Conservation (phyloP, 2,329 filamentous ascomycete genomes). For the Ceratocystis colombiana region DNA sequence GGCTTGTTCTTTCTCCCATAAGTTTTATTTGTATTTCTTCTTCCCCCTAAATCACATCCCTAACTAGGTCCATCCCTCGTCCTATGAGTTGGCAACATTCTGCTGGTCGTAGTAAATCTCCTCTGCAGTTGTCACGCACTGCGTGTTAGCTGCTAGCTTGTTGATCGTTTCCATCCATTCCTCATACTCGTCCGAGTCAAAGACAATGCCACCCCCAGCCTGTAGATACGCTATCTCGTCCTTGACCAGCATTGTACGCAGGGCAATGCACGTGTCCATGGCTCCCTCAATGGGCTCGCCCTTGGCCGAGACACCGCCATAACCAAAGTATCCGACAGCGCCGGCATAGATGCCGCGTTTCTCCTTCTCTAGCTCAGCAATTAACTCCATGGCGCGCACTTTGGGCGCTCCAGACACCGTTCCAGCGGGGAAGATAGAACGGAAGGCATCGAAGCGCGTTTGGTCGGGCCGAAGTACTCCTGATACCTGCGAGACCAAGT, state of each 20-base stretch:
- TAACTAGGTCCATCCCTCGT: neutral
- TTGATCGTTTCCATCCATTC: slow-evolving; percentile 93
- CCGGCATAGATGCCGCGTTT: slow-evolving; percentile 93
- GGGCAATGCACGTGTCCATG: slow-evolving; percentile 76
- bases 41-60: neutral
- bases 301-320: slow-evolving; percentile 57
- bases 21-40: neutral
- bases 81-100: slow-evolving; percentile 21
- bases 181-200: slow-evolving; percentile 85
- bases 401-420: slow-evolving; percentile 94
- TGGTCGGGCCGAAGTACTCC: slow-evolving; percentile 73
- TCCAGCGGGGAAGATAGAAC: slow-evolving; percentile 92
- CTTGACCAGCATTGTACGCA: slow-evolving; percentile 91
- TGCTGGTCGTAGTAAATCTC: slow-evolving; percentile 43
- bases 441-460: slow-evolving; percentile 89
- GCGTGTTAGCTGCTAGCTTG: slow-evolving; percentile 83
- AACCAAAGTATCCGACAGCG: slow-evolving; percentile 94
- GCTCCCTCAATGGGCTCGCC: slow-evolving; percentile 62
- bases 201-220: slow-evolving; percentile 79
- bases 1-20: too few relatives aligned
- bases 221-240: slow-evolving; percentile 87
- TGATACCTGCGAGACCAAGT: slow-evolving; percentile 90
- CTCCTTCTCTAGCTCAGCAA: slow-evolving; percentile 85
- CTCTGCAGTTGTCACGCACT: slow-evolving; percentile 78
- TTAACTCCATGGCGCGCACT: slow-evolving; percentile 92